A percentile compares a stretch with the other conserved stretches of the same genome.
These are phyloP conservation scores for Zopfochytrium polystomum DNA, from an alignment of 371 early-diverging fungal species.

Conservation along the genomic window DNA sequence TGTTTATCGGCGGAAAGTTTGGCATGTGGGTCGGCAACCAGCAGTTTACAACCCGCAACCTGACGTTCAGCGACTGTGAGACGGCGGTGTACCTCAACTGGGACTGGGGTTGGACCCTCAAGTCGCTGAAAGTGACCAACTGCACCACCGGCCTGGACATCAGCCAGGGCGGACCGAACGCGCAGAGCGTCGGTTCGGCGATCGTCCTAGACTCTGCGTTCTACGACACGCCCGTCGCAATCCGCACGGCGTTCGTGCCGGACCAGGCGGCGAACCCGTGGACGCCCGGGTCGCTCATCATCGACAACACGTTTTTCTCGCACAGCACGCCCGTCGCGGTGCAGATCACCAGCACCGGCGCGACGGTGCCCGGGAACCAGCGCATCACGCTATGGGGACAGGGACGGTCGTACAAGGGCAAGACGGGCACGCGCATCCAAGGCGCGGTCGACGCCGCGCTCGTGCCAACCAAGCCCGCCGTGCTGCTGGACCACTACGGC, in stretches of 20 bases:
- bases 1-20: slow-evolving; percentile 30
- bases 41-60: slow-evolving; percentile 27
- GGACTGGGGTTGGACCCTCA: slow-evolving; percentile 36
- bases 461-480: slow-evolving; percentile 12
- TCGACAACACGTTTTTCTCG: slow-evolving; percentile 28
- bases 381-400: slow-evolving; percentile 26
- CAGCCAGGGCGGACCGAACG: slow-evolving; percentile 14
- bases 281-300: slow-evolving; percentile 24
- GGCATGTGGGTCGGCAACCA: slow-evolving; percentile 32
- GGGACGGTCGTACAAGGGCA: slow-evolving; percentile 16
- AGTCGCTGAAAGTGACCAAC: slow-evolving; percentile 22
- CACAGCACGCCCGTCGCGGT: slow-evolving; percentile 17
- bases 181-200: slow-evolving; percentile 20
- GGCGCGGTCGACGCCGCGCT: slow-evolving; percentile 13
- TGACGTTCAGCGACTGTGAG: slow-evolving; percentile 23
- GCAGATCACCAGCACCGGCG: slow-evolving; percentile 3
- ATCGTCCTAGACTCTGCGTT: slow-evolving; percentile 24
- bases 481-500: slow-evolving; percentile 16
- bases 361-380: slow-evolving; percentile 16
- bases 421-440: slow-evolving; percentile 21
- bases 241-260: slow-evolving; percentile 14
- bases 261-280: slow-evolving; percentile 3
- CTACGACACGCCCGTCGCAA: slow-evolving; percentile 12
- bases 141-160: slow-evolving; percentile 23
- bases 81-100: slow-evolving; percentile 30